phyloP scores from a whole-genome alignment of 2,329 filamentous ascomycete species.

The Colletotrichum incanum region DNA sequence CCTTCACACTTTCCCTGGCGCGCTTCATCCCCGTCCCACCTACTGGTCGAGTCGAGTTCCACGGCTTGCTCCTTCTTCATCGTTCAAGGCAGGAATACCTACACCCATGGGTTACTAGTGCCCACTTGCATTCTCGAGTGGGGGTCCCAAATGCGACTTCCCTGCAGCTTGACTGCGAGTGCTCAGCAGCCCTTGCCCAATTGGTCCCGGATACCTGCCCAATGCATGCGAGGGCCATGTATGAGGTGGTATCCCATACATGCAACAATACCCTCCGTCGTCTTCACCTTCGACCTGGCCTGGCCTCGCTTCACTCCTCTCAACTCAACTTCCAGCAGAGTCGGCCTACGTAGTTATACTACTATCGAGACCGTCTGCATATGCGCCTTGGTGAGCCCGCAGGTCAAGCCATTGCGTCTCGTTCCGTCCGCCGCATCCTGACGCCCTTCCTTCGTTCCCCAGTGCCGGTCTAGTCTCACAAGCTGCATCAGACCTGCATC shows the following conservation, averaged over 20 bases:
- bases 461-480: conserved; percentile 27
- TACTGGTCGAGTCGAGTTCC: not conserved
- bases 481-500: conserved; percentile 30
- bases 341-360: not conserved
- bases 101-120: conserved; percentile 13
- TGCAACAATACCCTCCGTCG: not conserved
- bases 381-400: conserved; percentile 26
- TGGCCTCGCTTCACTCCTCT: conserved; percentile 9
- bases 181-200: conserved; percentile 25
- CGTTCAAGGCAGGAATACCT: conserved; percentile 8
- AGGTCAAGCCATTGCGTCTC: conserved; percentile 26
- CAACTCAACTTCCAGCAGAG: conserved; percentile 27
- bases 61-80: conserved; percentile 6
- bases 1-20: conserved; percentile 1
- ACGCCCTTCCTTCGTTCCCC: conserved; percentile 12
- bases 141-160: conserved; percentile 36
- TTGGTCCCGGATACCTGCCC: conserved; percentile 29
- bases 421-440: conserved; percentile 30
- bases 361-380: conserved; percentile 19
- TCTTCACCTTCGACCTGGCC: conserved; percentile 5
- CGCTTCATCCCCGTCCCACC: not conserved
- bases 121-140: conserved; percentile 34
- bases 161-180: conserved; percentile 32
- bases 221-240: not conserved
- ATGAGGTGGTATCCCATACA: conserved; percentile 12